These are phyloP conservation scores for Trametes pubescens DNA, from an alignment of 1,284 basidiomycete genomes.

Conservation along the genomic window DNA sequence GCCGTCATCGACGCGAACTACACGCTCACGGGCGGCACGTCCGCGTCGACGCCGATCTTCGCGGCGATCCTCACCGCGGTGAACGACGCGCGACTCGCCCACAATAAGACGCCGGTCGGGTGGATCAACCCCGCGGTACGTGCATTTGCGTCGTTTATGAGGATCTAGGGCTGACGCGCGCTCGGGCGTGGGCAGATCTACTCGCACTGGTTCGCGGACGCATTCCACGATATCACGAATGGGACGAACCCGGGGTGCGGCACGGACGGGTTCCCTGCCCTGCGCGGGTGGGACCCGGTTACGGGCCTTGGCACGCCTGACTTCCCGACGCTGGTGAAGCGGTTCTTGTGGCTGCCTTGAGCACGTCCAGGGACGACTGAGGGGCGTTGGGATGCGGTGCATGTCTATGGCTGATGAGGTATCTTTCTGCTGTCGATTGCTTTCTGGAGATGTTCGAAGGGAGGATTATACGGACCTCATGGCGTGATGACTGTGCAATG, in stretches of 20 bases:
- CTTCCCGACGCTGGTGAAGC: constrained; percentile 27
- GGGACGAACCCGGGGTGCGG: constrained; percentile 52
- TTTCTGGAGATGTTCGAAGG: not conserved
- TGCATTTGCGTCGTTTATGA: not conserved
- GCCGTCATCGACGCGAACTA: constrained; percentile 30
- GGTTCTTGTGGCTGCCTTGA: constrained; percentile 31
- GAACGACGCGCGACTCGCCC: constrained; percentile 59
- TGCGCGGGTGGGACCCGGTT: constrained; percentile 32
- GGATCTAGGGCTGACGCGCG: not conserved
- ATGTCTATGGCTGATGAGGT: not conserved
- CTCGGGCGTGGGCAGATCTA: constrained; percentile 41
- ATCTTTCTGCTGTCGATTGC: not conserved
- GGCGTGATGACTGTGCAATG: not conserved
- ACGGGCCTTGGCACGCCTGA: constrained; percentile 35
- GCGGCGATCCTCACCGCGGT: constrained; percentile 62
- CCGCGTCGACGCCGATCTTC: constrained; percentile 37
- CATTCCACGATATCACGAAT: constrained; percentile 52
- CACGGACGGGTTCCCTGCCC: constrained; percentile 45
- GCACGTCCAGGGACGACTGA: too few species aligned
- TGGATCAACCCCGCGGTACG: constrained; percentile 67
- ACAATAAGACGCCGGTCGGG: constrained; percentile 56
- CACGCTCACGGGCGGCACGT: constrained; percentile 37
- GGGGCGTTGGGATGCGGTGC: not conserved
- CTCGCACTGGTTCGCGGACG: constrained; percentile 31
- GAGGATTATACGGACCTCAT: not conserved